Base-by-base conservation (phyloP, 2,329 filamentous ascomycete species). In the Pseudogymnoascus sp. region DNA sequence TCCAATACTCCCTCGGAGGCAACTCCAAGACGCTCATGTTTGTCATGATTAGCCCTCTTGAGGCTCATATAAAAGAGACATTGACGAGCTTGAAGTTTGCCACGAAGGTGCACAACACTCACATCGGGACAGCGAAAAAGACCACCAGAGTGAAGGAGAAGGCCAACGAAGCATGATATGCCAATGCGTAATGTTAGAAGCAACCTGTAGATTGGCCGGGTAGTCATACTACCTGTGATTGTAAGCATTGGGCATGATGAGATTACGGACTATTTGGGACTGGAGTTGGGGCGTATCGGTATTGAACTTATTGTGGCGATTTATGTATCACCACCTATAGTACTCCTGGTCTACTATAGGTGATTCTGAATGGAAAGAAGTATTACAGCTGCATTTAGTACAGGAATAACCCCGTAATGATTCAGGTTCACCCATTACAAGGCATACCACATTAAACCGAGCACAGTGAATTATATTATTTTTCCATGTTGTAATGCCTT, bases 1-100 rank as follows among this genome's bases (percentile, higher is more conserved):
- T 99, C 38, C 91, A 97, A 83, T 96, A 95, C 73, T 96, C 91
- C 2, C 80, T 99, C 7, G 93, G 95, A 3, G 95, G 95, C 15
- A 97, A 96, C 75, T 95, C 89, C 69, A 96, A 97, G 78, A 99
- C 95, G 0, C 87, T 99, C 71, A 99, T 99, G 95, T 96, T 99
- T 75, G 91, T 97, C 74, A 97, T 97, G 93, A 90, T 96, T 64
- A 95, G 89, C 69, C 95, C 95, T 35, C 79, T 97, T 65, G 90
- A 96, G 78, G 89, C 87, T 5, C 95, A 97, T 78, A 80, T 97
- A 68, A 89, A 88, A 71, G 95, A 99, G 80, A 97, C 93, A 2
- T 80, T 97, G 74, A 96, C 93, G 50, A 97, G 92, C 80, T 81
- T 99, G 76, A 89, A 95, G 72, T 99, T 99, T 76, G 95, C 95